Evolutionary conservation across 805 yeast species (phyloP).

Genomic region (Pichia paraexigua): DNA sequence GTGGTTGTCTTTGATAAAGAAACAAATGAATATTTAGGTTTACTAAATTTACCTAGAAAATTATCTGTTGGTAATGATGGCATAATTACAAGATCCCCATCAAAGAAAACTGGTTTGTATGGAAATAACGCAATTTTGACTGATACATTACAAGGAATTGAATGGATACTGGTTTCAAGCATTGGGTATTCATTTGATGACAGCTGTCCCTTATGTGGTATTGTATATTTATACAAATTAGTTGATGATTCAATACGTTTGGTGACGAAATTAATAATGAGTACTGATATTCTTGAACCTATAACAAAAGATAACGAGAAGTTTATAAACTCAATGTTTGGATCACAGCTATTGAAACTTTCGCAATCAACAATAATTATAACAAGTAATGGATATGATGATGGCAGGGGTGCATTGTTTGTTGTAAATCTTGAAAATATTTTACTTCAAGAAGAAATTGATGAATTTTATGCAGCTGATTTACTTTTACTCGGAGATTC

Average conservation of each 20-base stretch:
- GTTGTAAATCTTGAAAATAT: slow-evolving; percentile 21
- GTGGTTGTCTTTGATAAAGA: slow-evolving; percentile 30
- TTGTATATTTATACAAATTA: slow-evolving; percentile 25
- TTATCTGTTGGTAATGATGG: background rate
- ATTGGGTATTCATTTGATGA: slow-evolving; percentile 21
- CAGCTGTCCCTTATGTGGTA: slow-evolving; percentile 33
- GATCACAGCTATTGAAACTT: slow-evolving; percentile 10
- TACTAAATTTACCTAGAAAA: background rate
- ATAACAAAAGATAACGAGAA: background rate
- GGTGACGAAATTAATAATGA: slow-evolving; percentile 8
- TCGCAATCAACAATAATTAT: slow-evolving; percentile 24
- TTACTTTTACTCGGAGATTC: slow-evolving; percentile 17
- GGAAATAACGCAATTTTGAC: slow-evolving; percentile 22
- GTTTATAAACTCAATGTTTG: slow-evolving; percentile 16
- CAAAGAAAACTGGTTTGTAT: slow-evolving; percentile 22
- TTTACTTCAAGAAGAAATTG: background rate
- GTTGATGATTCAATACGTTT: background rate
- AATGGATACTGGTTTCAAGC: slow-evolving; percentile 27
- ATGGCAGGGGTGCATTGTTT: slow-evolving; percentile 43
- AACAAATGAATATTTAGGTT: background rate
- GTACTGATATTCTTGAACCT: background rate
- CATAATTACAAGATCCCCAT: slow-evolving; percentile 9
- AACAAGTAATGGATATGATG: slow-evolving; percentile 27
- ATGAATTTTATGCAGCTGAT: slow-evolving; percentile 6
- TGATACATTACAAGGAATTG: slow-evolving; percentile 11